Percentiles rank a stretch among this genome's conserved stretches.
These are phyloP conservation scores for Mrakia hoshinonis DNA, from an alignment of 768 basidiomycete genomes.

Conservation along the genomic window DNA sequence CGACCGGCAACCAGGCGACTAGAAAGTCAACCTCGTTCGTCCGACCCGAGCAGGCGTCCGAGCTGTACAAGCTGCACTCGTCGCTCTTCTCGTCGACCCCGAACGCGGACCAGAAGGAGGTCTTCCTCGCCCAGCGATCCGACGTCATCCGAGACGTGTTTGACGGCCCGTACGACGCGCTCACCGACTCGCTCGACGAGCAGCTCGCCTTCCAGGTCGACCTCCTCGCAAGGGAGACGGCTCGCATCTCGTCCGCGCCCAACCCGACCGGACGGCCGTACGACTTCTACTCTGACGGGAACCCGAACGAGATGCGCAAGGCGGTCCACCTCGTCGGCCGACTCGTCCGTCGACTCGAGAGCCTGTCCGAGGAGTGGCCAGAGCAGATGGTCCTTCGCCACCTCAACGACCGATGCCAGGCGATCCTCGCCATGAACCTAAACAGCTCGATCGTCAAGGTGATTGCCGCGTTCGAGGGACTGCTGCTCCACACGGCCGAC, in stretches of 20 bases:
- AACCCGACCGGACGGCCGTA: constrained; percentile 39
- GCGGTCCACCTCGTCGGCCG: constrained; percentile 49
- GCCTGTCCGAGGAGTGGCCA: constrained; percentile 73
- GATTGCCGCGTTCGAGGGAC: constrained; percentile 70
- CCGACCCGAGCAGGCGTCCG: constrained; percentile 28
- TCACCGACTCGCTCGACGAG: constrained; percentile 22
- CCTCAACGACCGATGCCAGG: constrained; percentile 60
- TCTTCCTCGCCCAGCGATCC: constrained; percentile 18
- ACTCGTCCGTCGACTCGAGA: constrained; percentile 51
- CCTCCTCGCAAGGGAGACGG: constrained; percentile 11
- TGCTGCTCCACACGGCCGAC: constrained; percentile 78
- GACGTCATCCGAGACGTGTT: constrained; percentile 25
- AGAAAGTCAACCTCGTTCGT: constrained; percentile 18
- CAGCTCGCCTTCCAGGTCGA: constrained; percentile 23
- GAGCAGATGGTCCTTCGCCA: constrained; percentile 96
- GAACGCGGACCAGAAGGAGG: background rate
- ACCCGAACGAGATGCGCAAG: constrained; percentile 61
- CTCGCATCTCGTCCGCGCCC: background rate
- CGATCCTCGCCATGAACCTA: constrained; percentile 54
- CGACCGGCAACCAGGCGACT: background rate
- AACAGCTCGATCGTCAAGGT: constrained; percentile 70
- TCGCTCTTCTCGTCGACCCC: constrained; percentile 20
- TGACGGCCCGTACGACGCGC: constrained; percentile 17
- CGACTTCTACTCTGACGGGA: constrained; percentile 76
- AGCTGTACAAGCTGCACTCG: constrained; percentile 28